Evolutionary conservation across 768 basidiomycete genomes (phyloP).

Genomic region (Pleurotus giganteus): DNA sequence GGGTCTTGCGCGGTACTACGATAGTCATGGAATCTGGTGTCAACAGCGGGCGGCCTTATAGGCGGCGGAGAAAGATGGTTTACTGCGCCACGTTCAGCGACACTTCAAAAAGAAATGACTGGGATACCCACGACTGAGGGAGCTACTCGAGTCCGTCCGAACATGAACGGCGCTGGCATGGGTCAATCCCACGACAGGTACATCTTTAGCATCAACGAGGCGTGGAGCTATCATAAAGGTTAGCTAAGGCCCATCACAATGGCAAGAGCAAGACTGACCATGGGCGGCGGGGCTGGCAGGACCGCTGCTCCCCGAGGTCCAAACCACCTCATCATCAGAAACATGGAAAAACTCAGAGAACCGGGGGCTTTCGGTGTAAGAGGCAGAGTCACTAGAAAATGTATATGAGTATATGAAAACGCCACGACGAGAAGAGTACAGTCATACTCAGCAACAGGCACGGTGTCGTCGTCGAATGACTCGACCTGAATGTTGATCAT

Average conservation of each 20-base stretch:
- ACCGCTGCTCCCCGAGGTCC: conserved; percentile 3
- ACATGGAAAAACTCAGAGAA: not conserved
- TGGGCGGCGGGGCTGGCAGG: not conserved
- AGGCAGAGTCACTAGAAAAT: not conserved
- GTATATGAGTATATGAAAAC: too few species aligned
- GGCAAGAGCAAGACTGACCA: not conserved
- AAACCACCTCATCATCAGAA: not conserved
- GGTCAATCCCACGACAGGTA: not conserved
- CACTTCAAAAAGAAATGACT: not conserved
- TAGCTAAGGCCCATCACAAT: not conserved
- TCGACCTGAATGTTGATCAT: not conserved
- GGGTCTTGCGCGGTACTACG: not conserved
- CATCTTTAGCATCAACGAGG: not conserved
- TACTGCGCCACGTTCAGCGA: not conserved
- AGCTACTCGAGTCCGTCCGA: not conserved
- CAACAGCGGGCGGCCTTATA: not conserved
- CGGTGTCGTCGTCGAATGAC: not conserved
- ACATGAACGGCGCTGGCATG: not conserved
- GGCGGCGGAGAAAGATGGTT: conserved; percentile 1
- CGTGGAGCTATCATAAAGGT: not conserved
- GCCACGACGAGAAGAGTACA: too few species aligned
- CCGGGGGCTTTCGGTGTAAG: not conserved
- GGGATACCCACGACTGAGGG: not conserved
- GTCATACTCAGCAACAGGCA: not conserved
- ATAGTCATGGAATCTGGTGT: not conserved